Percentiles rank a stretch among this genome's conserved stretches.
phyloP scores from a whole-genome alignment of 139 green algal genomes.

The Coelastrella sp. region DNA sequence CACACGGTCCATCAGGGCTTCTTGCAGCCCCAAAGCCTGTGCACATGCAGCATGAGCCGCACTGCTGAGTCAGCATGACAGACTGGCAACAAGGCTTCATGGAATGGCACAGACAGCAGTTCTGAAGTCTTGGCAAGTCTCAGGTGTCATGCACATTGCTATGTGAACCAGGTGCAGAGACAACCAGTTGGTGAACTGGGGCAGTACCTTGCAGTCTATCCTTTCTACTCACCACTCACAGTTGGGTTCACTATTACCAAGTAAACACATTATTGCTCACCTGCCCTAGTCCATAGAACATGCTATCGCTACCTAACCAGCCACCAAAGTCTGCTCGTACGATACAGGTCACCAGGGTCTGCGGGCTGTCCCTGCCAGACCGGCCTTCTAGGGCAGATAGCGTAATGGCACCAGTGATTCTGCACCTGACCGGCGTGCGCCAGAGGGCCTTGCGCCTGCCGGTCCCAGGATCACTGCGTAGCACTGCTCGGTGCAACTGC shows the following conservation, averaged over 20 bases:
- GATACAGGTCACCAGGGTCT: constrained; percentile 46
- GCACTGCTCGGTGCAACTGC: constrained; percentile 34
- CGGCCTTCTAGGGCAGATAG: constrained; percentile 44
- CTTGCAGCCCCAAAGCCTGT: constrained; percentile 37
- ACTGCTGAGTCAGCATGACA: neutral
- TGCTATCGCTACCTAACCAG: constrained; percentile 29
- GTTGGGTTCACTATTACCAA: neutral
- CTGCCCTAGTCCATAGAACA: neutral
- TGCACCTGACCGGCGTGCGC: constrained; percentile 32
- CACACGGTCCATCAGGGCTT: constrained; percentile 40
- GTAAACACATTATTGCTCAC: neutral
- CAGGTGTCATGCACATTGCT: too few species aligned
- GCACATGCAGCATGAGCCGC: neutral
- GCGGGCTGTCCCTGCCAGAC: constrained; percentile 1
- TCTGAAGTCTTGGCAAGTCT: too few species aligned
- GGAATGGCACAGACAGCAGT: neutral
- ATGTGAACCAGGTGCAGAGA: too few species aligned
- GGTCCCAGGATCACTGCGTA: constrained; percentile 38
- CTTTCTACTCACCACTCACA: too few species aligned
- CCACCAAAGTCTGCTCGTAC: constrained; percentile 45
- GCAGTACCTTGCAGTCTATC: too few species aligned
- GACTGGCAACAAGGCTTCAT: neutral
- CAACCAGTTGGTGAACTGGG: too few species aligned
- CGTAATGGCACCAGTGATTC: constrained; percentile 44
- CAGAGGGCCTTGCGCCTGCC: constrained; percentile 42